Evolutionary conservation across 345 rosid genomes (phyloP).

Genomic region (Aquilaria yunnanensis): DNA sequence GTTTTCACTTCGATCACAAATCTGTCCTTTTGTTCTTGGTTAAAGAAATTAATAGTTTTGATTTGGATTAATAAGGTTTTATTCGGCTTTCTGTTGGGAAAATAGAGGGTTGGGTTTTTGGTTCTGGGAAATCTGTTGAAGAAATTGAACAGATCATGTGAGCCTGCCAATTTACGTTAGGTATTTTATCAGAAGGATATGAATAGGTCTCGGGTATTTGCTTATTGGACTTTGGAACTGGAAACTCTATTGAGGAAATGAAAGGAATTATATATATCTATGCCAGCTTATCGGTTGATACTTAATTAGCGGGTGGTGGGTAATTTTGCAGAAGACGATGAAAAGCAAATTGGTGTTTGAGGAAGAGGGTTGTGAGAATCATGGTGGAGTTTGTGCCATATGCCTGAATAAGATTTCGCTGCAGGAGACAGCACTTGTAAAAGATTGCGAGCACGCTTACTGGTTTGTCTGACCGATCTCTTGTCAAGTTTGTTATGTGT

Average conservation of each 20-base stretch:
- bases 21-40: neutral
- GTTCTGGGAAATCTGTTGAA: neutral
- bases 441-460: constrained; percentile 96
- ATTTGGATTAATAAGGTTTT: neutral
- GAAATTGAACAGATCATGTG: neutral
- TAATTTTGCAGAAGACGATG: neutral
- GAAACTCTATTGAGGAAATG: no score
- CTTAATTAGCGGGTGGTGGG: no score
- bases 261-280: no score
- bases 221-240: no score
- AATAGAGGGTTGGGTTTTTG: neutral
- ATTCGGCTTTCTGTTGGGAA: no score
- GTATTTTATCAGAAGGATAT: no score
- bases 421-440: constrained; percentile 84
- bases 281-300: no score
- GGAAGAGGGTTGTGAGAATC: constrained; percentile 46
- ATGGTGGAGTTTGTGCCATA: constrained; percentile 77
- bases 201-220: no score
- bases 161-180: neutral
- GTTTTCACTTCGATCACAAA: neutral
- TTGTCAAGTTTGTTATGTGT: neutral
- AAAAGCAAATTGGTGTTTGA: constrained; percentile 14
- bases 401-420: constrained; percentile 80
- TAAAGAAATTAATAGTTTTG: neutral
- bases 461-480: constrained; percentile 50